phyloP scores from a whole-genome alignment of 1,284 basidiomycete genomes.

The Flammula alnicola region DNA sequence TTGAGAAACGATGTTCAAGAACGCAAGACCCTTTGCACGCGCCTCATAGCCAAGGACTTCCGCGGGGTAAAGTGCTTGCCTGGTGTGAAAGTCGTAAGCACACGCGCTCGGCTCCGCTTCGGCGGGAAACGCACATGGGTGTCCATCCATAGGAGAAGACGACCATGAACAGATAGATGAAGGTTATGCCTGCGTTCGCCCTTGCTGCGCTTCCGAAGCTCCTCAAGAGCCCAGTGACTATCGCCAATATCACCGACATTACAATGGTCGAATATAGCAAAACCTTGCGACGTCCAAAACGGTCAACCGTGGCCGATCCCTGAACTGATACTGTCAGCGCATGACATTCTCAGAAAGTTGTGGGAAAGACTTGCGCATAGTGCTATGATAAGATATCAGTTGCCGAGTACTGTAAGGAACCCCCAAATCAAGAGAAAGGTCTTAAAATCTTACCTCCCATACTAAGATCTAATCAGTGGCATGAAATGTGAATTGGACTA shows the following conservation, averaged over 20 bases:
- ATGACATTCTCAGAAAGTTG: background rate
- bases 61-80: conserved; percentile 58
- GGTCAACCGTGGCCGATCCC: conserved; percentile 49
- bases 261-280: conserved; percentile 41
- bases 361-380: conserved; percentile 30
- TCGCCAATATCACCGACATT: conserved; percentile 44
- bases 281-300: conserved; percentile 46
- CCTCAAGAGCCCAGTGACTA: conserved; percentile 49
- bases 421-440: background rate
- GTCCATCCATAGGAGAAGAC: conserved; percentile 60
- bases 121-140: conserved; percentile 41
- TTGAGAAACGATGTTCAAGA: conserved; percentile 47
- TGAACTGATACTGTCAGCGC: conserved; percentile 16
- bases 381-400: conserved; percentile 22
- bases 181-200: conserved; percentile 50
- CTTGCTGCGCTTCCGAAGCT: conserved; percentile 33
- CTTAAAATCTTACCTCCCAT: conserved; percentile 19
- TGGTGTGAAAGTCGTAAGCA: no score
- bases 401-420: background rate
- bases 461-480: conserved; percentile 8
- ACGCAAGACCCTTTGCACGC: conserved; percentile 55
- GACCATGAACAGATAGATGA: conserved; percentile 55
- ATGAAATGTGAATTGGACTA: conserved; percentile 6
- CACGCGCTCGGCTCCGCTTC: background rate
- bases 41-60: conserved; percentile 57